phyloP scores from a whole-genome alignment of 805 yeast genomes.

The Starmerella apicola region DNA sequence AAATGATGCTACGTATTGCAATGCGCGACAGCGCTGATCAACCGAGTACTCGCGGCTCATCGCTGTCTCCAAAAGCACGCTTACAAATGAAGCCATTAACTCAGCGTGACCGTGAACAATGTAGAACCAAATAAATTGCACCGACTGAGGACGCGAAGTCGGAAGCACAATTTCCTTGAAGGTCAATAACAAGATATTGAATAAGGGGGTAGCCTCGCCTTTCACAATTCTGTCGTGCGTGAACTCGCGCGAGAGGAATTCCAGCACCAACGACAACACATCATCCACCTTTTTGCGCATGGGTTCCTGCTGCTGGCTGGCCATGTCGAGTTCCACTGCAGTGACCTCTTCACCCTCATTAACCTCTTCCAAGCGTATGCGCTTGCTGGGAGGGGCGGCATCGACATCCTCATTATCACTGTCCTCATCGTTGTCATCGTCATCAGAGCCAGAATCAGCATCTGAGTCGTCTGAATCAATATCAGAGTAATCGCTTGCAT shows the following conservation, averaged over 20 bases:
- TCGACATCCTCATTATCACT: constrained; percentile 10
- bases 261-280: constrained; percentile 47
- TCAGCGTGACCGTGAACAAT: constrained; percentile 72
- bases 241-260: constrained; percentile 38
- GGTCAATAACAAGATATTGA: constrained; percentile 59
- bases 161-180: constrained; percentile 78
- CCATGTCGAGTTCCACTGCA: constrained; percentile 26
- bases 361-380: constrained; percentile 20
- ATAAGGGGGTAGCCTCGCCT: constrained; percentile 56
- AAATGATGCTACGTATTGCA: constrained; percentile 84
- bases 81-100: constrained; percentile 73
- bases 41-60: constrained; percentile 55
- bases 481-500: constrained; percentile 25
- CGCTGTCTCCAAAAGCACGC: constrained; percentile 68
- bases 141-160: constrained; percentile 80
- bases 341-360: constrained; percentile 28
- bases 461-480: constrained; percentile 9
- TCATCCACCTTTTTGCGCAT: constrained; percentile 62
- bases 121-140: constrained; percentile 74
- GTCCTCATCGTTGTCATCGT: constrained; percentile 15
- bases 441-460: constrained; percentile 7
- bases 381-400: constrained; percentile 1
- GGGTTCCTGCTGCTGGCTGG: constrained; percentile 35
- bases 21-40: constrained; percentile 71
- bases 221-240: constrained; percentile 39